Evolutionary conservation across 2,329 filamentous ascomycete species (phyloP).

Genomic region (Neopestalotiopsis rosae): DNA sequence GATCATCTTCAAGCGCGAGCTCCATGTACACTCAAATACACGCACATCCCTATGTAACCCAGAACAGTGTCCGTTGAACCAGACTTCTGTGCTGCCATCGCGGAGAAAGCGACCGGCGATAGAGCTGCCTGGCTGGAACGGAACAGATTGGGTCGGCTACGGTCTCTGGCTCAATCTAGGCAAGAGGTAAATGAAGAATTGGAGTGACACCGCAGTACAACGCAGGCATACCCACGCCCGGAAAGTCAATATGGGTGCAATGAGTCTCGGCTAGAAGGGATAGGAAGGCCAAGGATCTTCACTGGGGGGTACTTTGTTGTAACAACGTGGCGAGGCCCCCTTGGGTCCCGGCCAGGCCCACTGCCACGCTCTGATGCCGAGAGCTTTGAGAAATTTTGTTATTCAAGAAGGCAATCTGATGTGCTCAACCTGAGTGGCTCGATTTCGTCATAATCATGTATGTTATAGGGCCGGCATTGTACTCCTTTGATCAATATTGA

Average conservation of each 20-base stretch:
- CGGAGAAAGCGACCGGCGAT: constrained; percentile 23
- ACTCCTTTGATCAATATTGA: not conserved
- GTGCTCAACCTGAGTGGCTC: constrained; percentile 16
- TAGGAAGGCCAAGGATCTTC: constrained; percentile 33
- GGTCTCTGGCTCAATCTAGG: constrained; percentile 30
- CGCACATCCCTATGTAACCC: constrained; percentile 11
- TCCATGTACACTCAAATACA: not conserved
- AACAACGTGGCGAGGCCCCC: constrained; percentile 37
- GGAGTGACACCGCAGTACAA: constrained; percentile 24
- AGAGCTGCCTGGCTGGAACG: constrained; percentile 24
- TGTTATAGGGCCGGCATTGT: constrained; percentile 3
- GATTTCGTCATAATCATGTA: constrained; percentile 25
- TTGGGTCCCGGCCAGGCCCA: constrained; percentile 36
- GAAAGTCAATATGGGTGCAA: constrained; percentile 19
- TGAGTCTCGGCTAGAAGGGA: constrained; percentile 27
- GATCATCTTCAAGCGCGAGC: not conserved
- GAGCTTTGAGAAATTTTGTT: constrained; percentile 25
- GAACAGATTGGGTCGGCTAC: constrained; percentile 26
- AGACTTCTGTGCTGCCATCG: constrained; percentile 26
- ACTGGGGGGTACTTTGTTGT: constrained; percentile 29
- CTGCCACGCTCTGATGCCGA: constrained; percentile 34
- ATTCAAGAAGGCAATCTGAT: constrained; percentile 20
- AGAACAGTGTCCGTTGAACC: constrained; percentile 28
- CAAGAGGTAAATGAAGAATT: constrained; percentile 25
- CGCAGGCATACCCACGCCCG: constrained; percentile 30